Evolutionary conservation across 2,329 filamentous ascomycete genomes (phyloP).

Genomic region (Aspergillus terreus): DNA sequence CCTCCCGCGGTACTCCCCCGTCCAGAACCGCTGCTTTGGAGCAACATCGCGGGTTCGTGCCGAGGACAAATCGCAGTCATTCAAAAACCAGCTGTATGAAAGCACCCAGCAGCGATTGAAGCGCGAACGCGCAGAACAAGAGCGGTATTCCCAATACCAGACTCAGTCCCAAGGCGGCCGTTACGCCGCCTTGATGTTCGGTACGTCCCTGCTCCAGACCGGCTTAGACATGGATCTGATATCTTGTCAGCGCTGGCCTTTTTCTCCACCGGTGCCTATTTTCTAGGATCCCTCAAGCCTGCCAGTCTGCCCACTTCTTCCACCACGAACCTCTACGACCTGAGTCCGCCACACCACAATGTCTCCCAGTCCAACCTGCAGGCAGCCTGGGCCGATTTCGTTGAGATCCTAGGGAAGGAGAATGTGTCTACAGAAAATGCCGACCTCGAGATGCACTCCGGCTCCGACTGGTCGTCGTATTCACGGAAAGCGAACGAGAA

Average conservation of each 20-base stretch:
- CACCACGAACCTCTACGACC: slow-evolving; percentile 51
- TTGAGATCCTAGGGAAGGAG: slow-evolving; percentile 58
- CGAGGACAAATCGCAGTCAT: slow-evolving; percentile 42
- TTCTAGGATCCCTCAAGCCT: slow-evolving; percentile 50
- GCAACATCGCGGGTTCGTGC: slow-evolving; percentile 16
- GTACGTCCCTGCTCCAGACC: slow-evolving; percentile 17
- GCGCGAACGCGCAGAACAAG: slow-evolving; percentile 56
- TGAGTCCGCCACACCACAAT: slow-evolving; percentile 52
- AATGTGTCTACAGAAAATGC: slow-evolving; percentile 57
- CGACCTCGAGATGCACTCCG: slow-evolving; percentile 56
- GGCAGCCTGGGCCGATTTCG: slow-evolving; percentile 62
- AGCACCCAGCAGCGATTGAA: slow-evolving; percentile 57
- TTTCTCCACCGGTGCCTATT: slow-evolving; percentile 53
- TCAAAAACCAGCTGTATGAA: slow-evolving; percentile 60
- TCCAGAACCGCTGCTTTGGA: slow-evolving; percentile 20
- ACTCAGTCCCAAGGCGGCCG: slow-evolving; percentile 37
- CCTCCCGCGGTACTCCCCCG: slow-evolving; percentile 2
- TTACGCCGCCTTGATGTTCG: slow-evolving; percentile 36
- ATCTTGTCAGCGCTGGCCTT: slow-evolving; percentile 46
- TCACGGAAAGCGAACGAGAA: slow-evolving; percentile 38
- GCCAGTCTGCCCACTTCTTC: slow-evolving; percentile 48
- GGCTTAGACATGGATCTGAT: slow-evolving; percentile 3
- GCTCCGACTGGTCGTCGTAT: slow-evolving; percentile 62
- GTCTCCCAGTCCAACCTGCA: slow-evolving; percentile 56
- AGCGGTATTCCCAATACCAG: slow-evolving; percentile 45